A percentile compares a stretch with the other conserved stretches of the same genome.
Evolutionary conservation across 2,329 filamentous ascomycete species (phyloP).

Genomic region (Alternaria postmessia): DNA sequence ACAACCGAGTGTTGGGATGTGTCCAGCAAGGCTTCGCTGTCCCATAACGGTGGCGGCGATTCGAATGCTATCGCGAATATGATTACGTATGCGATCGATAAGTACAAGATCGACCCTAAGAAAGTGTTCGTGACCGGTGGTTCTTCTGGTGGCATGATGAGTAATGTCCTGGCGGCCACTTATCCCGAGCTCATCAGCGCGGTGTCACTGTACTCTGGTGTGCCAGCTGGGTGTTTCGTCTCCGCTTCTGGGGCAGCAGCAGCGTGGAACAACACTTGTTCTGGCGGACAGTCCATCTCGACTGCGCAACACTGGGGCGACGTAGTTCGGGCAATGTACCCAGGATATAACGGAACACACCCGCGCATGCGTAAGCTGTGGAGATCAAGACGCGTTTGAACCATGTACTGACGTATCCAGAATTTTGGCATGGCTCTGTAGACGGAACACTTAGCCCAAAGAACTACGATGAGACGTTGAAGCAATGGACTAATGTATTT

Average conservation of each 20-base stretch:
- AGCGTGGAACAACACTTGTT: slow-evolving; percentile 63
- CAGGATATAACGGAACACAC: slow-evolving; percentile 59
- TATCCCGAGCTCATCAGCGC: slow-evolving; percentile 64
- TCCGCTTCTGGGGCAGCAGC: slow-evolving; percentile 53
- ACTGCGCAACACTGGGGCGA: slow-evolving; percentile 60
- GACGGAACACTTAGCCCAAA: slow-evolving; percentile 61
- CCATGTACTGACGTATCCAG: slow-evolving; percentile 26
- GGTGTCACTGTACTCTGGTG: slow-evolving; percentile 61
- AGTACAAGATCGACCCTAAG: slow-evolving; percentile 61
- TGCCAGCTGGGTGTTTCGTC: slow-evolving; percentile 64
- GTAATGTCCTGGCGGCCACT: slow-evolving; percentile 59
- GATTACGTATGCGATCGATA: slow-evolving; percentile 63
- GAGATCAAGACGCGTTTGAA: not conserved
- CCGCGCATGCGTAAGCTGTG: slow-evolving; percentile 56
- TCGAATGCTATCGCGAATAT: slow-evolving; percentile 66
- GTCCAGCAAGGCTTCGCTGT: slow-evolving; percentile 61
- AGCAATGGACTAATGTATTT: slow-evolving; percentile 48
- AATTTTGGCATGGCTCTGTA: slow-evolving; percentile 65
- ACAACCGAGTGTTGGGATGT: slow-evolving; percentile 65
- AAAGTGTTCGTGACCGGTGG: slow-evolving; percentile 65
- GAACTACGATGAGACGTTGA: slow-evolving; percentile 64
- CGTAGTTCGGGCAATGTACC: slow-evolving; percentile 59
- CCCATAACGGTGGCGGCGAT: slow-evolving; percentile 66
- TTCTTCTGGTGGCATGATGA: slow-evolving; percentile 56
- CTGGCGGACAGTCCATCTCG: slow-evolving; percentile 57